A percentile compares a stretch with the other conserved stretches of the same genome.
Evolutionary conservation across 1,139 yeast species (phyloP).

Genomic region (Kluyveromyces marxianus): DNA sequence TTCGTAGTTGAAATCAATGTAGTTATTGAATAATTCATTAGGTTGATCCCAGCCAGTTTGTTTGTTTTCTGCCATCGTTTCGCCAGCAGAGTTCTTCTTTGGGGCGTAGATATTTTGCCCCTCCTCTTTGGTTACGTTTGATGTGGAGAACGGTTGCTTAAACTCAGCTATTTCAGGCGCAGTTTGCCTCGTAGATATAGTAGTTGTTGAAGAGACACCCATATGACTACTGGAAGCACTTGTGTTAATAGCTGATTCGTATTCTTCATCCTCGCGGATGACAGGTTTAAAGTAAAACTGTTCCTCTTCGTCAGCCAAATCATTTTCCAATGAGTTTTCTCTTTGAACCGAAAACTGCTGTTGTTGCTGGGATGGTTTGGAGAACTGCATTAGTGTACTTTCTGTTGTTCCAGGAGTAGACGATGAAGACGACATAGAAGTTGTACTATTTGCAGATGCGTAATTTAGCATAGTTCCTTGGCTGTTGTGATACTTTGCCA

Average conservation of each 20-base stretch:
- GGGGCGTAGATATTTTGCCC: background rate
- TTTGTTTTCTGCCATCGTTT: background rate
- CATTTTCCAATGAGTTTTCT: constrained; percentile 8
- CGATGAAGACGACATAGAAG: constrained; percentile 18
- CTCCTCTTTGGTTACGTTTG: too few species aligned
- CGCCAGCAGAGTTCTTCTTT: background rate
- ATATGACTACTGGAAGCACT: constrained; percentile 20
- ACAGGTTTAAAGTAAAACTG: background rate
- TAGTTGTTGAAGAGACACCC: constrained; percentile 21
- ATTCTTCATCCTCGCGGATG: constrained; percentile 13
- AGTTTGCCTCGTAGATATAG: constrained; percentile 1
- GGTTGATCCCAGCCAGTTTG: constrained; percentile 3
- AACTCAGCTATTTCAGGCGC: background rate
- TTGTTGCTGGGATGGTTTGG: constrained; percentile 1
- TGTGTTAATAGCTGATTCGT: constrained; percentile 9
- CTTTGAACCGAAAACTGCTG: constrained; percentile 5
- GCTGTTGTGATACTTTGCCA: constrained; percentile 2
- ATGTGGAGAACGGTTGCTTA: background rate
- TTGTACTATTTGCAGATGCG: constrained; percentile 13
- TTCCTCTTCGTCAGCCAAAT: constrained; percentile 8
- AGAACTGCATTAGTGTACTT: constrained; percentile 2
- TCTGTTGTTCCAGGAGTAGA: constrained; percentile 23
- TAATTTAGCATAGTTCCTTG: background rate
- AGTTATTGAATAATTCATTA: constrained; percentile 14
- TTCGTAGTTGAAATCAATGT: constrained; percentile 23